A percentile compares a stretch with the other conserved stretches of the same genome.
Conservation (phyloP, 768 basidiomycete genomes). For the Leccinum barrowsii region DNA sequence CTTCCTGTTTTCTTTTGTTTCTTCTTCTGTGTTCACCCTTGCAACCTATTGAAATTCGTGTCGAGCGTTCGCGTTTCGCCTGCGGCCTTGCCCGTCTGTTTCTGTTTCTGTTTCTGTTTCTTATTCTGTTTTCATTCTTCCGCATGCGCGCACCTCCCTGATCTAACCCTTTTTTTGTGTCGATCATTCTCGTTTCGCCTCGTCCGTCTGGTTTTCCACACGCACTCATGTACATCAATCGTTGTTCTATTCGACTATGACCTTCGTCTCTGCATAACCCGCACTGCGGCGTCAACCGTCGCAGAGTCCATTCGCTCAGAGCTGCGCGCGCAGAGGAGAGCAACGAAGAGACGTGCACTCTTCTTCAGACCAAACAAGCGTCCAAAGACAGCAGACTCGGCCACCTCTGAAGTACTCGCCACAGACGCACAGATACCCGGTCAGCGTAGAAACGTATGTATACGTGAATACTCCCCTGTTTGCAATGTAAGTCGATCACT, state of each 20-base stretch:
- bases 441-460: conserved; percentile 63
- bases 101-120: too few relatives aligned
- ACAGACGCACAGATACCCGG: conserved; percentile 41
- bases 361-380: conserved; percentile 59
- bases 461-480: conserved; percentile 76
- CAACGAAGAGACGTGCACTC: conserved; percentile 45
- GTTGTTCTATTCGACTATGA: conserved; percentile 63
- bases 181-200: too few relatives aligned
- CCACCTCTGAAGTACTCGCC: conserved; percentile 23
- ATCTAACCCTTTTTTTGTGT: too few relatives aligned
- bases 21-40: too few relatives aligned
- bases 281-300: conserved; percentile 87
- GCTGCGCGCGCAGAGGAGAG: conserved; percentile 31
- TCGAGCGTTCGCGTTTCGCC: too few relatives aligned
- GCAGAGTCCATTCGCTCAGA: conserved; percentile 84
- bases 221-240: too few relatives aligned
- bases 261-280: conserved; percentile 74
- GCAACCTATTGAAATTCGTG: too few relatives aligned
- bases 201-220: too few relatives aligned
- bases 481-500: conserved; percentile 56
- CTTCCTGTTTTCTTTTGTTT: too few relatives aligned
- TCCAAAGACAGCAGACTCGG: conserved; percentile 30
- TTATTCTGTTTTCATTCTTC: too few relatives aligned
- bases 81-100: too few relatives aligned
- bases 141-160: too few relatives aligned